Evolutionary conservation across 768 basidiomycete species (phyloP), one percentile per base, ranked within the genome.

Genomic region (Boletales sp.): DNA sequence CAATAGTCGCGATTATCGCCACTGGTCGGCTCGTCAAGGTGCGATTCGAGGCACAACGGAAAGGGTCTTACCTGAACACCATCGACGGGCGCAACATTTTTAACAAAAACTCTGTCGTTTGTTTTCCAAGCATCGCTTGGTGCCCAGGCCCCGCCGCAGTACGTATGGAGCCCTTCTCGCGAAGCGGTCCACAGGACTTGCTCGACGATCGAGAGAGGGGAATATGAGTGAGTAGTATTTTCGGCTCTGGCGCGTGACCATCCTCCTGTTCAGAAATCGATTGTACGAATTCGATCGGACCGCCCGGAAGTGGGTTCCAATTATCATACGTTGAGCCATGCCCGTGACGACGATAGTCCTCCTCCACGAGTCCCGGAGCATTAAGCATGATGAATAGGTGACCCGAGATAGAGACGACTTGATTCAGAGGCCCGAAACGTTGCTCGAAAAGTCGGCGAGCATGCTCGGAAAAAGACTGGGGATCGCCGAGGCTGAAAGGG

Each of bases 1-100:
- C 94, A 97, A 59, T 90, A 90, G 68, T 97, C 94, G 43, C 90
- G 87, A 66, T 95, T 90, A 68, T 97, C 92, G 7, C 85, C 94
- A 60, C 89, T 90, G 54, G 11, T 21, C 40, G 21, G 4, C 11
- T 52, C 34, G 50, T 29, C 15, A 14, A 31, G 24, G 24, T 7
- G 1, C 24, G n/a, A 38, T 24, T 43, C 18, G 19, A 36, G n/a
- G 1, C 38, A 29, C 40, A 21, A 44, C 12, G 15, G 34, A 19
- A 10, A 15, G n/a, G 24, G 21, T 57, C 75, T 57, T 43, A 86
- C 87, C 86, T 91, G 65, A 88, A 92, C 2, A 95, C 74, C 1
- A 80, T 57, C 10, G 71, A 65, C 11, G 93, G 94, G 35, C 74
- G 75, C n/a, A 94, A 64, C 27, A 64, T 74, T 21, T 83, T 72